These are phyloP conservation scores for Aspergillus nomiae DNA, from an alignment of 2,329 filamentous ascomycete species.

Conservation along the genomic window DNA sequence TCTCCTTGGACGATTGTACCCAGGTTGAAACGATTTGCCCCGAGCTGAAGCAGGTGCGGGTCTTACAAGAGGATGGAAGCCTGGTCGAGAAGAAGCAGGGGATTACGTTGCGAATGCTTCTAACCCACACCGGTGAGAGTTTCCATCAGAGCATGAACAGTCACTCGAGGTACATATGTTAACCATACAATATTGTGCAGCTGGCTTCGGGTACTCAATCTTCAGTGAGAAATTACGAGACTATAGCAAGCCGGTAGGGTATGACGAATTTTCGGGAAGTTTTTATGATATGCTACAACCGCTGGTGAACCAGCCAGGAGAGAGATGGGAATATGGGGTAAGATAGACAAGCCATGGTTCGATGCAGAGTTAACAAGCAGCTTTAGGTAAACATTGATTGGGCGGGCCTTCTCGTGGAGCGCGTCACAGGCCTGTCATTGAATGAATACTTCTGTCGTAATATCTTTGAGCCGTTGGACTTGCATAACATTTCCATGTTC, in stretches of 20 bases:
- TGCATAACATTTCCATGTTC: not conserved
- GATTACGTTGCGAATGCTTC: not conserved
- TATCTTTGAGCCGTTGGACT: not conserved
- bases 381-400: not conserved
- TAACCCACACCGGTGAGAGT: not conserved
- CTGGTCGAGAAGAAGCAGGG: not conserved
- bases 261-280: conserved; percentile 38
- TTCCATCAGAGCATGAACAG: not conserved
- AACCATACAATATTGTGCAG: not conserved
- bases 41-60: not conserved
- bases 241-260: not conserved
- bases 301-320: conserved; percentile 64
- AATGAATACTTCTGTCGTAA: not conserved
- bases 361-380: not conserved
- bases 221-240: not conserved
- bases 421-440: not conserved
- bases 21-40: not conserved
- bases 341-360: conserved; percentile 21
- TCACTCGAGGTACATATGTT: not conserved
- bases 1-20: not conserved
- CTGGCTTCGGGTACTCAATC: not conserved
- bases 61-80: not conserved
- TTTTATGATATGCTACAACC: conserved; percentile 55
- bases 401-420: not conserved
- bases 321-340: conserved; percentile 63